Base-by-base conservation (phyloP, 2,329 filamentous ascomycete genomes). In the Apiospora marii region DNA sequence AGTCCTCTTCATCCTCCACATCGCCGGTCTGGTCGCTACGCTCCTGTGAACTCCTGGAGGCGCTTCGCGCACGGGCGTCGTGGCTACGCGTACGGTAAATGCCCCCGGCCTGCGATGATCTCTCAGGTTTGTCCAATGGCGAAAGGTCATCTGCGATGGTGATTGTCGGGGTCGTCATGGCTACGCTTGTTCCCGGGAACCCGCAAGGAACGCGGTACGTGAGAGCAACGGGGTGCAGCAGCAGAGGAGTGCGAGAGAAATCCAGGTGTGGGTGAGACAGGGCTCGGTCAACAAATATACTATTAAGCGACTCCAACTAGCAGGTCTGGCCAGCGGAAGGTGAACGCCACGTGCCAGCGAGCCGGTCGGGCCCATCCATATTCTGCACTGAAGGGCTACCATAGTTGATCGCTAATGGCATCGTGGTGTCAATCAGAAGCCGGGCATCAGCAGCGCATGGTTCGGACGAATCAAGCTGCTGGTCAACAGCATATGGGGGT, bases 1-100 rank as follows among this genome's bases (percentile, higher is more conserved):
- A 82, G 34, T 81, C 80, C 51, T 80, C 79, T 8, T 80, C 80
- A 16, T 80, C 81, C 41, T 82, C 81, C 34, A 77, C 75, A 69
- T 81, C 80, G 61, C 70, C 49, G 71, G 78, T 41, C 44, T 77
- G 73, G 49, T 78, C 76, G 53, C 74, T 72, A n/a, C 48, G 30
- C 22, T 70, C 37, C 24, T 68, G 67, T 3, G 67, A 68, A 48
- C 67, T 70, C 12, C 48, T 48, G 27, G 46, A 53, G 16, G 37
- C 46, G 48, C 68, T 70, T 53, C 48, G 68, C 19, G 68, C 49
- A 64, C 34, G 58, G 58, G 58, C 58, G 34, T 64, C 58, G 48
- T 53, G 71, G 72, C 77, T 80, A 34, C 81, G 79, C 13, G 80
- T 78, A 73, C 81, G 77, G 76, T 81, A 83, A 19, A 83, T 77